These are phyloP conservation scores for Trichoderma harzianum DNA, from an alignment of 2,329 filamentous ascomycete genomes.

Conservation along the genomic window DNA sequence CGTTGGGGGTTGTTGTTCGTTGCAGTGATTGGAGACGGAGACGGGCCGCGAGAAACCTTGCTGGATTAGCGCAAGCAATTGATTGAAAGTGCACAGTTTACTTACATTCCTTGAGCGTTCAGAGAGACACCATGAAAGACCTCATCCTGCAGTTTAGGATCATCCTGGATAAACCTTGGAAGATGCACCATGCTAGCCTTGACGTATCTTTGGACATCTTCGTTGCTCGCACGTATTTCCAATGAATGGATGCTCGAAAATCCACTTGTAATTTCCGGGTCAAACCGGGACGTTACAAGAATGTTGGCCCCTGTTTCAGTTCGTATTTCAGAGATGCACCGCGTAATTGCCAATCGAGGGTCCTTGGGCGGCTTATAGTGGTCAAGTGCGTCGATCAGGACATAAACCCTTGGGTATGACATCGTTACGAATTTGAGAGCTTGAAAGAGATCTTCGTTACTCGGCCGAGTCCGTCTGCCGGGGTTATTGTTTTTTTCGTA, in stretches of 20 bases:
- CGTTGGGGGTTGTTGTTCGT: neutral
- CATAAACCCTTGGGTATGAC: neutral
- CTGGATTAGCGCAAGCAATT: neutral
- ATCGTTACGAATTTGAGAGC: neutral
- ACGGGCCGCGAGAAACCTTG: neutral
- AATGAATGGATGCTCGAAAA: neutral
- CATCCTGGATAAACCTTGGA: neutral
- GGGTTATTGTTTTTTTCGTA: neutral
- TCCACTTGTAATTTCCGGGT: fast-evolving
- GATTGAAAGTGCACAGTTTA: neutral
- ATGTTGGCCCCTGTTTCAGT: neutral
- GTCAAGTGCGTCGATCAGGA: neutral
- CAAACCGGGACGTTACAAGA: neutral
- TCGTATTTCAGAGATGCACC: neutral
- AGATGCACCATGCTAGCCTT: neutral
- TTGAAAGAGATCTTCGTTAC: no score
- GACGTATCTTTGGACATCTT: neutral
- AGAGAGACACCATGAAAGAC: neutral
- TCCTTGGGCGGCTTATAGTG: fast-evolving
- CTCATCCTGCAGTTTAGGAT: neutral
- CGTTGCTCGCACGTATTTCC: neutral
- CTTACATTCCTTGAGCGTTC: neutral
- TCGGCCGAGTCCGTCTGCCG: no score
- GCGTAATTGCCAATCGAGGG: neutral
- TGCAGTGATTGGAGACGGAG: fast-evolving